These are phyloP conservation scores for Amanita thiersii DNA, from an alignment of 768 basidiomycete species.

Conservation along the genomic window DNA sequence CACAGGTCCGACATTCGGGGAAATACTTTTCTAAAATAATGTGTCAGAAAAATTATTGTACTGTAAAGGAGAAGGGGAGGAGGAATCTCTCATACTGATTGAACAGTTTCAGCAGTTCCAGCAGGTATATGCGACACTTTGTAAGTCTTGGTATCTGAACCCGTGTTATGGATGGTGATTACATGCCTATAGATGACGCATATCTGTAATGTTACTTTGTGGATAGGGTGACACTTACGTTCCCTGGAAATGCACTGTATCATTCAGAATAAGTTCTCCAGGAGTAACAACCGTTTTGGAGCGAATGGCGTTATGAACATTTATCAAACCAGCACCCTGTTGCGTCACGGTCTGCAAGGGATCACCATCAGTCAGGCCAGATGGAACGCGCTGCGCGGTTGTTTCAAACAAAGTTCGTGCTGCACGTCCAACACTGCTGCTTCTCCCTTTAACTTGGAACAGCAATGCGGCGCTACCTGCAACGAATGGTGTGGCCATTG, in stretches of 20 bases:
- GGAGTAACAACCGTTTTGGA: conserved; percentile 44
- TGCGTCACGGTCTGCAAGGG: conserved; percentile 39
- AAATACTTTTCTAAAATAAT: conserved; percentile 26
- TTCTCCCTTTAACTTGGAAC: conserved; percentile 28
- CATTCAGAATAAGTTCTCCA: conserved; percentile 53
- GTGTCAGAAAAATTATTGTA: not conserved
- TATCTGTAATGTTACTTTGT: too few species aligned
- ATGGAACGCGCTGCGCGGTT: conserved; percentile 32
- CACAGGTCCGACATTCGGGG: conserved; percentile 39
- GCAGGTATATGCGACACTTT: conserved; percentile 48
- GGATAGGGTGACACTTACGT: conserved; percentile 27
- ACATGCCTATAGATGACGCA: conserved; percentile 35
- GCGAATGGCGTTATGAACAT: conserved; percentile 50
- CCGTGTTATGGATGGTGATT: conserved; percentile 45
- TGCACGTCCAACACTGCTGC: conserved; percentile 17
- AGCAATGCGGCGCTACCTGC: conserved; percentile 35
- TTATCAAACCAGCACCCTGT: conserved; percentile 47
- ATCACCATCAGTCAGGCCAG: conserved; percentile 30
- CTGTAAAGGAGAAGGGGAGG: too few species aligned
- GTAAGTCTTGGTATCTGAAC: conserved; percentile 31
- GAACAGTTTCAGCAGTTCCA: conserved; percentile 41
- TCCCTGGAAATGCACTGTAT: conserved; percentile 46
- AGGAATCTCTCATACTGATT: conserved; percentile 21
- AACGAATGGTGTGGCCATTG: conserved; percentile 38
- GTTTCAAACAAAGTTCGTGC: conserved; percentile 36